phyloP scores from a whole-genome alignment of 441 rosid genomes.

The Euphorbia celastroides region DNA sequence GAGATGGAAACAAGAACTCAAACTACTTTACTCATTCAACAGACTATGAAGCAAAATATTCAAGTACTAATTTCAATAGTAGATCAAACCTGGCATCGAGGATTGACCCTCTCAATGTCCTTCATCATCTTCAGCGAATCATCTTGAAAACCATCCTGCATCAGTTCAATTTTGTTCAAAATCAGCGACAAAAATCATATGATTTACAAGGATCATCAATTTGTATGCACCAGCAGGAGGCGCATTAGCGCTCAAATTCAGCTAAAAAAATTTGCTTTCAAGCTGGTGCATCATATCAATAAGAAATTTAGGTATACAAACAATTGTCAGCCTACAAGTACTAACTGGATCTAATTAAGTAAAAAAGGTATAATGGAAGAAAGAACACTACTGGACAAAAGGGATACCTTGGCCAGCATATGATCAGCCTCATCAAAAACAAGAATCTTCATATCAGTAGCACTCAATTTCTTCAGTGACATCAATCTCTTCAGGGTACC shows the following conservation, averaged over 20 bases:
- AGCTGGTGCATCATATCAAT: background rate
- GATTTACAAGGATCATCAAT: background rate
- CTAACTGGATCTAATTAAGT: no score
- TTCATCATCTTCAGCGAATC: slow-evolving; percentile 87
- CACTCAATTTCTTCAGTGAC: slow-evolving; percentile 49
- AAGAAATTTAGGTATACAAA: background rate
- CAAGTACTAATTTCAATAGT: background rate
- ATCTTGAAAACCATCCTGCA: slow-evolving; percentile 90
- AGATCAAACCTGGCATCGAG: slow-evolving; percentile 65
- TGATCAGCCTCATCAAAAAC: slow-evolving; percentile 99
- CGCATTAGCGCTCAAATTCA: background rate
- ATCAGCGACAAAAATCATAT: background rate
- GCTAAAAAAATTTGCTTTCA: no score
- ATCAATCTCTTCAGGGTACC: slow-evolving; percentile 85
- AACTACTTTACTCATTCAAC: background rate
- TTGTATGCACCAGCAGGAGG: no score
- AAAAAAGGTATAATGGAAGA: background rate
- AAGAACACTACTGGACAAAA: background rate
- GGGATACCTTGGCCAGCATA: slow-evolving; percentile 80
- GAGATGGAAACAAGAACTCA: slow-evolving; percentile 12
- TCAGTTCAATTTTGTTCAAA: slow-evolving; percentile 16
- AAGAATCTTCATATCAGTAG: slow-evolving; percentile 54
- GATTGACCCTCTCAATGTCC: slow-evolving; percentile 53
- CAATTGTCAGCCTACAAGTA: background rate
- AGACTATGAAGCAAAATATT: background rate